Evolutionary conservation across 106 monocot species (phyloP).

Genomic region (Ottelia alismoides): DNA sequence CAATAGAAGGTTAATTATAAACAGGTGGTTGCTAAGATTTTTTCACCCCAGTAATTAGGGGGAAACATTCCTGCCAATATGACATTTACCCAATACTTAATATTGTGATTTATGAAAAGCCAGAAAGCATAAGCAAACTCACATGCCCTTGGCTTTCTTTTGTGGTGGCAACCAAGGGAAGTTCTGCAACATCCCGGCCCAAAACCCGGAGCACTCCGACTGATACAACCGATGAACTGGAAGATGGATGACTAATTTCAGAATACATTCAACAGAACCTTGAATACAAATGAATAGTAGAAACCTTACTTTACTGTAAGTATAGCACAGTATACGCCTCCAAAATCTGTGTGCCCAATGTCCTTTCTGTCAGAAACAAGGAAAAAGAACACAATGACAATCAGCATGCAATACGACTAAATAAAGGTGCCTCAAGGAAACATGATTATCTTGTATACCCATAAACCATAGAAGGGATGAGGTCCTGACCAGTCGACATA

Average conservation of each 20-base stretch:
- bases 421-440: background rate
- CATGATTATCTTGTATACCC: constrained; percentile 30
- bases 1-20: too few relatives aligned
- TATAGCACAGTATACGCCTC: constrained; percentile 80
- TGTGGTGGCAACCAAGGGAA: constrained; percentile 86
- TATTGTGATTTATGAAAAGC: background rate
- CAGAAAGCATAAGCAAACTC: constrained; percentile 3
- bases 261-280: background rate
- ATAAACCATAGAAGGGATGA: constrained; percentile 84
- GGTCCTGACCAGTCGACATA: constrained; percentile 51
- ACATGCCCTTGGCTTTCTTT: constrained; percentile 79
- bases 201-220: constrained; percentile 76
- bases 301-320: constrained; percentile 58
- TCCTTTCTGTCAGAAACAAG: constrained; percentile 27
- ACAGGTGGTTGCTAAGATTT: background rate
- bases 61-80: background rate
- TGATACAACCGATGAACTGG: constrained; percentile 75
- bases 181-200: constrained; percentile 80
- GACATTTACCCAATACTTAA: background rate
- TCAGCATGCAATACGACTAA: background rate
- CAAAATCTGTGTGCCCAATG: constrained; percentile 74
- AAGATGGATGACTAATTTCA: constrained; percentile 3
- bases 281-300: background rate
- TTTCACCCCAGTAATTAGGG: background rate
- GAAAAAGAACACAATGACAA: background rate